phyloP scores from a whole-genome alignment of 306 rosid genomes.

The Vigna angularis region DNA sequence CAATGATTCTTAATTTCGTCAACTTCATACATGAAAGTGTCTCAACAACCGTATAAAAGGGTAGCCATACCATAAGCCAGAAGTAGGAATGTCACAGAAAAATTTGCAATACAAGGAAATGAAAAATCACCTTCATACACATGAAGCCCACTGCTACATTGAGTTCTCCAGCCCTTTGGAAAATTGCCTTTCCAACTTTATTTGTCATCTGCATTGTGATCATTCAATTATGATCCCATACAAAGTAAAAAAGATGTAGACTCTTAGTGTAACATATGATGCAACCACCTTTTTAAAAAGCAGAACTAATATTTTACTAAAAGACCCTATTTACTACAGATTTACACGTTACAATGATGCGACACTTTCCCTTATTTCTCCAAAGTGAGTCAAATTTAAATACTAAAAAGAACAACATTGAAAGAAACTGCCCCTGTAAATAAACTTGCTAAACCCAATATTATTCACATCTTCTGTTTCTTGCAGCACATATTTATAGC shows the following conservation, averaged over 20 bases:
- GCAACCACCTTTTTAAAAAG: background rate
- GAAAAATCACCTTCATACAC: conserved; percentile 78
- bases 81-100: conserved; percentile 5
- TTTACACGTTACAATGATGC: background rate
- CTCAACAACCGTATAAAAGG: conserved; percentile 11
- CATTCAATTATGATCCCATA: conserved; percentile 9
- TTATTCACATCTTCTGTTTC: conserved; percentile 7
- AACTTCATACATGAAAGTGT: background rate
- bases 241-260: conserved; percentile 13
- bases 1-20: conserved; percentile 25
- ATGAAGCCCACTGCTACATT: conserved; percentile 82
- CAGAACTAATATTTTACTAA: conserved; percentile 13
- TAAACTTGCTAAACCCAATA: background rate
- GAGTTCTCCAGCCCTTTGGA: conserved; percentile 84
- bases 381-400: background rate
- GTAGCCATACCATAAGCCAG: conserved; percentile 28
- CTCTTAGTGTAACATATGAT: background rate
- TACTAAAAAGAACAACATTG: background rate
- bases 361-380: background rate
- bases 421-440: conserved; percentile 3
- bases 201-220: conserved; percentile 80
- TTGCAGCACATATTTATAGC: conserved; percentile 5
- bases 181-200: conserved; percentile 75
- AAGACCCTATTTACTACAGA: background rate
- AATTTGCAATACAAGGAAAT: conserved; percentile 1